These are phyloP conservation scores for Coccomyxa subellipsoidea DNA, from an alignment of 163 green algal genomes.

Conservation along the genomic window DNA sequence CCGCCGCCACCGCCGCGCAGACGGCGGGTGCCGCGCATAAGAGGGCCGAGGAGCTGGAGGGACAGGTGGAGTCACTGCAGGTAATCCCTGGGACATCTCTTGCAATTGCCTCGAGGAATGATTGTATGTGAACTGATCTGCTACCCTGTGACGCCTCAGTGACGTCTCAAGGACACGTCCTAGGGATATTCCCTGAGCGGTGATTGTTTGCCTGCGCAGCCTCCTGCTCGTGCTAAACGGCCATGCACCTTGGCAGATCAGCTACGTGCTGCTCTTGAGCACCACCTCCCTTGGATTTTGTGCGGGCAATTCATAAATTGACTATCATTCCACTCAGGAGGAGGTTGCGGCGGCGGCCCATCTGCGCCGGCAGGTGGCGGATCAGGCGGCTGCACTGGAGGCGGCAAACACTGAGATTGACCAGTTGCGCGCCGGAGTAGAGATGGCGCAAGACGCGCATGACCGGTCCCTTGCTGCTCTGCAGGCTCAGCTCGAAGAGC, in stretches of 20 bases:
- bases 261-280: no score
- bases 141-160: no score
- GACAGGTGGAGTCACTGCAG: not conserved
- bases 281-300: no score
- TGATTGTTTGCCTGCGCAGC: no score
- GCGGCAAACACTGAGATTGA: not conserved
- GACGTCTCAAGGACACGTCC: no score
- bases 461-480: not conserved
- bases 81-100: not conserved
- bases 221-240: no score
- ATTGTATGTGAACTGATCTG: no score
- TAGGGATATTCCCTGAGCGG: no score
- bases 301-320: no score
- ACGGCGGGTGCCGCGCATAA: not conserved
- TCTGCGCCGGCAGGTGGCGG: not conserved
- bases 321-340: not conserved
- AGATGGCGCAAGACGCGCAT: not conserved
- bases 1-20: no score
- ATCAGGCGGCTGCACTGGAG: not conserved
- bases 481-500: not conserved
- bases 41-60: not conserved
- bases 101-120: no score
- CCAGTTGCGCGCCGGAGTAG: not conserved
- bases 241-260: no score
- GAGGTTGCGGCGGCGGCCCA: not conserved